Conservation (phyloP, 2,329 filamentous ascomycete genomes). For the Paracoccidioides brasiliensis region DNA sequence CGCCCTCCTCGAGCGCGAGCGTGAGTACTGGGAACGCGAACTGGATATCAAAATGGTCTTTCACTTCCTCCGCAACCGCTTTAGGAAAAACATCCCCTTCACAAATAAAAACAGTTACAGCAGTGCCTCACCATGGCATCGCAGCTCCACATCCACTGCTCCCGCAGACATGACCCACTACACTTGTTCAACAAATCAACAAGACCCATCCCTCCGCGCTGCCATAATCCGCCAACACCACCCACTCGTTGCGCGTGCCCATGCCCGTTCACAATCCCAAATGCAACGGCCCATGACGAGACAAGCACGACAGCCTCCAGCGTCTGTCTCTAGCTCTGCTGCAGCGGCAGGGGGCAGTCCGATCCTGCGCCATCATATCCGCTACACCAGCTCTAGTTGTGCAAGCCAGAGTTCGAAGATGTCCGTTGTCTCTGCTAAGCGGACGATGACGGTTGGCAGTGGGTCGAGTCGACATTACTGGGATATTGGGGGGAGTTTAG, state of each 20-base stretch:
- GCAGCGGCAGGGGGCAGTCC: slow-evolving; percentile 11
- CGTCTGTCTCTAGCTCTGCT: not conserved
- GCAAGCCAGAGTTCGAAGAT: slow-evolving; percentile 77
- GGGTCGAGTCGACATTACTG: slow-evolving; percentile 76
- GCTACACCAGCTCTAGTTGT: slow-evolving; percentile 51
- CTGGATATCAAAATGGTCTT: slow-evolving; percentile 88
- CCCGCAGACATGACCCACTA: slow-evolving; percentile 25
- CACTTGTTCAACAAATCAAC: slow-evolving; percentile 36
- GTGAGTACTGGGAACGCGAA: slow-evolving; percentile 85
- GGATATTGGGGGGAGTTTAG: slow-evolving; percentile 73
- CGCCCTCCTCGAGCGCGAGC: slow-evolving; percentile 38
- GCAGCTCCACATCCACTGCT: slow-evolving; percentile 2
- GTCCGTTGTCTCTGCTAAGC: slow-evolving; percentile 51
- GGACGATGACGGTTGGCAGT: slow-evolving; percentile 42
- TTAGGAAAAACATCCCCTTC: slow-evolving; percentile 38
- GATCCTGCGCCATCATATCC: slow-evolving; percentile 32
- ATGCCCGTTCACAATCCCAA: slow-evolving; percentile 34
- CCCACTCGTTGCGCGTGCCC: slow-evolving; percentile 57
- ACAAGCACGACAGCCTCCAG: slow-evolving; percentile 16
- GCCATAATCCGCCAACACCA: slow-evolving; percentile 81
- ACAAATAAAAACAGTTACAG: slow-evolving; percentile 28
- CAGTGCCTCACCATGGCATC: slow-evolving; percentile 15
- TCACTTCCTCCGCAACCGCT: slow-evolving; percentile 66
- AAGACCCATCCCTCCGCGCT: slow-evolving; percentile 61
- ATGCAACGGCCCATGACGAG: slow-evolving; percentile 3